These are phyloP conservation scores for Xylariaceae sp. DNA, from an alignment of 2,329 filamentous ascomycete genomes.

Conservation along the genomic window DNA sequence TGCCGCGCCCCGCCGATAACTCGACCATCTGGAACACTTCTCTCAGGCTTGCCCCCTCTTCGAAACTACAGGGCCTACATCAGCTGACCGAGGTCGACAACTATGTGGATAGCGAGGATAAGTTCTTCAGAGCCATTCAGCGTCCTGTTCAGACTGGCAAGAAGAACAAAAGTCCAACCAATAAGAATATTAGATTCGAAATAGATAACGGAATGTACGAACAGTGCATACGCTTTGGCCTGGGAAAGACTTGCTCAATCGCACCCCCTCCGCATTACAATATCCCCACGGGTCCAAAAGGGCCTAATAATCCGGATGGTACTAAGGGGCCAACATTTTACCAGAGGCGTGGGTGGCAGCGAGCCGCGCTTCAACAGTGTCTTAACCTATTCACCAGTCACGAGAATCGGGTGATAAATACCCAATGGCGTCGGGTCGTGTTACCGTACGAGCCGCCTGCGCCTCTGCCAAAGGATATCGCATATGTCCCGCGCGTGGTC, in stretches of 20 bases:
- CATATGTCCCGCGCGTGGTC: constrained; percentile 28
- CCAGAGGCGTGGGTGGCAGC: constrained; percentile 48
- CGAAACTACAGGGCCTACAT: neutral
- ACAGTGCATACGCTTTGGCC: constrained; percentile 36
- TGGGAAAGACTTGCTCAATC: neutral
- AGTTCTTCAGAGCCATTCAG: constrained; percentile 12
- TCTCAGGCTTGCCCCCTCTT: neutral
- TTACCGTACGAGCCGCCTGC: constrained; percentile 42
- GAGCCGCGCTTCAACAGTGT: constrained; percentile 53
- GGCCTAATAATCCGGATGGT: constrained; percentile 2
- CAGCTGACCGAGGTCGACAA: constrained; percentile 16
- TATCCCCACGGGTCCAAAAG: neutral
- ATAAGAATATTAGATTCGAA: constrained; percentile 20
- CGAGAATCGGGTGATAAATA: constrained; percentile 47
- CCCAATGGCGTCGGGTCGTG: constrained; percentile 45
- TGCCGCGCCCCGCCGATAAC: constrained; percentile 3
- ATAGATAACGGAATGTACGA: constrained; percentile 46
- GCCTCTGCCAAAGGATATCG: constrained; percentile 34
- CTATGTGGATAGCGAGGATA: constrained; percentile 24
- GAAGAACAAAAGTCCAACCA: neutral
- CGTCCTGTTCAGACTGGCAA: neutral
- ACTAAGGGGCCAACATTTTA: constrained; percentile 23
- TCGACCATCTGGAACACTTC: constrained; percentile 14
- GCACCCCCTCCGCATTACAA: constrained; percentile 5
- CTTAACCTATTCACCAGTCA: constrained; percentile 46